phyloP scores from a whole-genome alignment of 805 yeast species.

The Teunomyces pallodes region DNA sequence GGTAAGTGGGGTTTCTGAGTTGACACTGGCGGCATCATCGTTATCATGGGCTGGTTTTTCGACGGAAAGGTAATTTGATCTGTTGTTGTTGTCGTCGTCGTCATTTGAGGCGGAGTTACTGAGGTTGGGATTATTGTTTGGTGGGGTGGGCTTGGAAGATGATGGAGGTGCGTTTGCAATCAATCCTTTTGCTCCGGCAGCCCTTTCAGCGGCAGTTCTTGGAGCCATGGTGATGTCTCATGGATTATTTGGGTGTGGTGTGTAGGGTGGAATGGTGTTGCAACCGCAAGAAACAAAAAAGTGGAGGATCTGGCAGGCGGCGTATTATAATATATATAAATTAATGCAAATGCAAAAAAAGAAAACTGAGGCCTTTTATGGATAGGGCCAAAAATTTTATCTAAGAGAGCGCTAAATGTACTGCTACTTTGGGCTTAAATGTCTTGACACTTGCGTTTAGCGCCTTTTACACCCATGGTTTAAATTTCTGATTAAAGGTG shows the following conservation, averaged over 20 bases:
- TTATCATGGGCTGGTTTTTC: neutral
- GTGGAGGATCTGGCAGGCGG: neutral
- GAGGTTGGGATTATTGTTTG: neutral
- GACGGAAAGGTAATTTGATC: neutral
- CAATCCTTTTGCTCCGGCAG: constrained; percentile 2
- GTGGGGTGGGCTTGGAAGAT: constrained; percentile 14
- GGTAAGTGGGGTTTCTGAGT: constrained; percentile 12
- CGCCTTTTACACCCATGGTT: neutral
- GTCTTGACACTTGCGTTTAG: neutral
- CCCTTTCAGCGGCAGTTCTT: constrained; percentile 8
- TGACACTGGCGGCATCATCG: constrained; percentile 13
- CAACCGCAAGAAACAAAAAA: neutral
- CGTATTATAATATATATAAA: neutral
- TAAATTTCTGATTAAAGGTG: neutral
- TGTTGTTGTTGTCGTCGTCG: neutral
- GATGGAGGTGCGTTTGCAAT: constrained; percentile 1
- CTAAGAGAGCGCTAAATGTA: neutral
- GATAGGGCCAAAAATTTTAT: neutral
- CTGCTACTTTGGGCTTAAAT: neutral
- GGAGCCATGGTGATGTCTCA: constrained; percentile 10
- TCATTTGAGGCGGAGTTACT: neutral
- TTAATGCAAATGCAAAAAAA: neutral
- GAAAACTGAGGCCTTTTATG: neutral
- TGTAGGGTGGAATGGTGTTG: neutral
- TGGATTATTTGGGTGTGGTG: neutral